These are phyloP conservation scores for Abrus precatorius DNA, from an alignment of 306 rosid genomes.

Conservation along the genomic window DNA sequence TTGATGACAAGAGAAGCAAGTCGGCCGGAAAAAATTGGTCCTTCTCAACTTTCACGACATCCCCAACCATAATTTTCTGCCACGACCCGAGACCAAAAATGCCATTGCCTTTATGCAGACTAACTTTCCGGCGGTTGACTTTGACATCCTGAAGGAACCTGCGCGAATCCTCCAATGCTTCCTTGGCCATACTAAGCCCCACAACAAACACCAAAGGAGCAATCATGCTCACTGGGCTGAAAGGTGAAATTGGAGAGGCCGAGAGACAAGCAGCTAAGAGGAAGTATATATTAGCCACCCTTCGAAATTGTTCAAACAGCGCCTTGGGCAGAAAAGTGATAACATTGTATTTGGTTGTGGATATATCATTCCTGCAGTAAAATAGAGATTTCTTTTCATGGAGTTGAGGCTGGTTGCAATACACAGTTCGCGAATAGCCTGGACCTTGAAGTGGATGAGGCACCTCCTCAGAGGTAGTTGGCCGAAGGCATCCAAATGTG, in stretches of 20 bases:
- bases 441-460: slow-evolving; percentile 70
- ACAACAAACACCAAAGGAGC: slow-evolving; percentile 96
- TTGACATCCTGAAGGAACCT: slow-evolving; percentile 91
- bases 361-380: slow-evolving; percentile 77
- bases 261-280: slow-evolving; percentile 94
- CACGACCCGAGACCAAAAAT: slow-evolving; percentile 70
- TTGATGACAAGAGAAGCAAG: slow-evolving; percentile 85
- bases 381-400: slow-evolving; percentile 66
- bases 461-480: slow-evolving; percentile 51
- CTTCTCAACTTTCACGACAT: slow-evolving; percentile 87
- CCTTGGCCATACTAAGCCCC: slow-evolving; percentile 99
- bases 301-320: slow-evolving; percentile 93
- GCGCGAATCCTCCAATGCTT: slow-evolving; percentile 90
- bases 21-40: slow-evolving; percentile 98
- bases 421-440: slow-evolving; percentile 76
- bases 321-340: slow-evolving; percentile 89
- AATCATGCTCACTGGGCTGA: slow-evolving; percentile 81
- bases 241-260: slow-evolving; percentile 77
- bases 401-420: slow-evolving; percentile 78
- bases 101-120: slow-evolving; percentile 79
- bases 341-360: slow-evolving; percentile 87
- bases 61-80: slow-evolving; percentile 87
- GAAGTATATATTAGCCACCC: slow-evolving; percentile 96
- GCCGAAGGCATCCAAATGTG: slow-evolving; percentile 74
- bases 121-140: slow-evolving; percentile 77